Evolutionary conservation across 2,329 filamentous ascomycete species (phyloP).

Genomic region (Xylariaceae sp.): DNA sequence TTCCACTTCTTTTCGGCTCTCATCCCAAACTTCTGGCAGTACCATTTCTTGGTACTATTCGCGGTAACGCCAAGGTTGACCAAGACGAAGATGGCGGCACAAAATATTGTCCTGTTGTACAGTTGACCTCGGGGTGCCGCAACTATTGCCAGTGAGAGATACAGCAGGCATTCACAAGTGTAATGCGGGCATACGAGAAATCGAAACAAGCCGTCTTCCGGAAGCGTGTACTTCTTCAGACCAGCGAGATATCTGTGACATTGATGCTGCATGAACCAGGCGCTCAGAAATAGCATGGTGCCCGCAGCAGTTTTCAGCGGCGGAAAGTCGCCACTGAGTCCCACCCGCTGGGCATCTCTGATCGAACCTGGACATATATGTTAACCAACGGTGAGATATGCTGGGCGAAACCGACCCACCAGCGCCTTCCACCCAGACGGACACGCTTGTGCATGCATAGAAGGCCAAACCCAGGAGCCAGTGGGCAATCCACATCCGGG

Average conservation of each 20-base stretch:
- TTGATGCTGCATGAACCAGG: constrained; percentile 66
- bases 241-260: constrained; percentile 64
- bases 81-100: constrained; percentile 63
- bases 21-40: constrained; percentile 65
- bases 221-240: constrained; percentile 76
- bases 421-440: constrained; percentile 78
- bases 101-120: constrained; percentile 66
- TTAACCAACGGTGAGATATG: constrained; percentile 9
- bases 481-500: constrained; percentile 78
- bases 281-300: constrained; percentile 57
- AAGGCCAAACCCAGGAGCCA: constrained; percentile 73
- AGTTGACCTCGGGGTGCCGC: constrained; percentile 60
- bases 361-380: constrained; percentile 24
- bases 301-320: constrained; percentile 46
- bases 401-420: constrained; percentile 40
- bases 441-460: constrained; percentile 65
- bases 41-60: constrained; percentile 70
- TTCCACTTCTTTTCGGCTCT: constrained; percentile 58
- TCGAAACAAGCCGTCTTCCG: constrained; percentile 63
- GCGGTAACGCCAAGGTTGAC: constrained; percentile 81
- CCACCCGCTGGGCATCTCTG: constrained; percentile 14
- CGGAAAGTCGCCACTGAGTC: constrained; percentile 21
- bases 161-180: constrained; percentile 78
- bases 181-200: constrained; percentile 82
- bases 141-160: constrained; percentile 66